Conservation (phyloP, 2,329 filamentous ascomycete species). For the Colletotrichum australisinense region DNA sequence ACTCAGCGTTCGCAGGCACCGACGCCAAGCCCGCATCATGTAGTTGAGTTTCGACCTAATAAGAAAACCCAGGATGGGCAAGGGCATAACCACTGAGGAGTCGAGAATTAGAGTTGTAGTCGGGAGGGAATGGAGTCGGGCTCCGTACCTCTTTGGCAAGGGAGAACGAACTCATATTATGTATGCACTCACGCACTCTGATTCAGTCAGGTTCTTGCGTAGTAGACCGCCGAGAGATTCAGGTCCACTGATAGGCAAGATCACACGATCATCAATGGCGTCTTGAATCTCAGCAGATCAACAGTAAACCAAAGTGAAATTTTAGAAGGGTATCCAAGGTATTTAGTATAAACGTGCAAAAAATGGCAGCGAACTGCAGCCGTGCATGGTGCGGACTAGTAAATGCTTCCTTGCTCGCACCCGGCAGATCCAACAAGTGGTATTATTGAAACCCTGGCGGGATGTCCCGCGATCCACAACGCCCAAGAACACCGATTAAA, state of each 20-base stretch:
- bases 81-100: neutral
- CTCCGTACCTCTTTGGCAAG: neutral
- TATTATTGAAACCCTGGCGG: neutral
- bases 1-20: neutral
- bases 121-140: neutral
- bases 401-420: no score
- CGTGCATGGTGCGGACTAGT: neutral
- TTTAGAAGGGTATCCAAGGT: neutral
- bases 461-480: neutral
- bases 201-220: neutral
- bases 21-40: neutral
- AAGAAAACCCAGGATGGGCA: neutral
- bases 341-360: no score
- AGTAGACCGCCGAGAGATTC: neutral
- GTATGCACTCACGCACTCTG: no score
- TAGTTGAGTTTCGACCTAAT: conserved; percentile 4
- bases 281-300: no score
- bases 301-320: neutral
- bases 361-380: no score
- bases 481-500: neutral
- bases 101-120: neutral
- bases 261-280: neutral
- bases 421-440: neutral
- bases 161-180: no score
- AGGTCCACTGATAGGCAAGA: neutral